Evolutionary conservation across 2,329 filamentous ascomycete species (phyloP).

Genomic region (Talaromyces sp.): DNA sequence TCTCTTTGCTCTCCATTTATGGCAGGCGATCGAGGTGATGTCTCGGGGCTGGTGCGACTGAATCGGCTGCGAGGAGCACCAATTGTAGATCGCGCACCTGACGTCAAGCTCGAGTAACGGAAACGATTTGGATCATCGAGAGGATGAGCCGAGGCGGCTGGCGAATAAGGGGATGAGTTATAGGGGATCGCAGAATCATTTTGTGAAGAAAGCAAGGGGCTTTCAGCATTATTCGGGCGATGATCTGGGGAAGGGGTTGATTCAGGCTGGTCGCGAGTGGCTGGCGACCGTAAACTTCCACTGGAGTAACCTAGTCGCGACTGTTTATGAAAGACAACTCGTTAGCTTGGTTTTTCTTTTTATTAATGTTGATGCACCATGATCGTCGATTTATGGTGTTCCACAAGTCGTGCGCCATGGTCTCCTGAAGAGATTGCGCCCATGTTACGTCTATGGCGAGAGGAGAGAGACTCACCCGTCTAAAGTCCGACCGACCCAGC

Average conservation of each 20-base stretch:
- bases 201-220: constrained; percentile 37
- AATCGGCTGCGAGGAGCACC: constrained; percentile 41
- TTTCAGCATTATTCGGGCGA: constrained; percentile 35
- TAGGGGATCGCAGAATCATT: constrained; percentile 34
- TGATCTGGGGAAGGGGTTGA: constrained; percentile 42
- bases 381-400: not conserved
- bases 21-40: constrained; percentile 34
- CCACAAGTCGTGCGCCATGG: constrained; percentile 7
- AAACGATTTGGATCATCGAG: constrained; percentile 41
- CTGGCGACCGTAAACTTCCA: constrained; percentile 37
- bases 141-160: constrained; percentile 41
- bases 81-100: constrained; percentile 40
- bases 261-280: constrained; percentile 33
- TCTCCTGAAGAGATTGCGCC: constrained; percentile 1
- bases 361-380: not conserved
- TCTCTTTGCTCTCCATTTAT: constrained; percentile 34
- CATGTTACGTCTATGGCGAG: not conserved
- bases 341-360: not conserved
- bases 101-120: constrained; percentile 36
- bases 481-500: constrained; percentile 40
- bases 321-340: constrained; percentile 17
- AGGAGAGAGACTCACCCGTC: constrained; percentile 37
- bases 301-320: constrained; percentile 43
- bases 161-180: constrained; percentile 29
- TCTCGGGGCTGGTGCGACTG: constrained; percentile 39